Evolutionary conservation across 2,329 filamentous ascomycete genomes (phyloP), one percentile per base, ranked within the genome.

Genomic region (Beauveria scarabaeidicola): DNA sequence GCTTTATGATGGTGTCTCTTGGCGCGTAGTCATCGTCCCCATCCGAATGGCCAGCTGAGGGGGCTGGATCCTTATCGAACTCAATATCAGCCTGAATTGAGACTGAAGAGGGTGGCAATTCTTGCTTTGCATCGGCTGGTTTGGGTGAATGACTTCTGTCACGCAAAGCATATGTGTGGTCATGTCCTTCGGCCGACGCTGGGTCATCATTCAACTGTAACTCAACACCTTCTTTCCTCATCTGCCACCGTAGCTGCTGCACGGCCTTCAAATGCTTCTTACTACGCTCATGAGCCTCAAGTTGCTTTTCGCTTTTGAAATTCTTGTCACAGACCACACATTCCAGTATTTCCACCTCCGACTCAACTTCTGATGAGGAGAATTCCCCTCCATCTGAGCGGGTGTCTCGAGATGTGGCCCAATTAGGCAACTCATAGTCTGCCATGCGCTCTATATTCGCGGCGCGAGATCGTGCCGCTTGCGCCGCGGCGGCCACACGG

Each of bases 251-350:
- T 43, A 99, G 74, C 62, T 91, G 83, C 65, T 92, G 87, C 7
- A 97, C 81, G 2, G 91, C 88, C 70, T 96, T 97, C 62, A 87
- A 74, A 68, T 99, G 94, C 74, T 97, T 99, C 72, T 96, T 99
- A 78, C 93, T 97, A 75, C 88, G 91, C 75, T 97, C 92, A 68
- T 99, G 94, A 3, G 89, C 87, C 67, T 95, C 86, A 62, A 89
- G 91, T 69, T 97, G 93, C 64, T 91, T 91, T 69, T 96, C 89
- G 68, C 92, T 97, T 74, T 97, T 84, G 74, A 97, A 99, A 0
- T 75, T 81, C 64, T 89, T 90, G 64, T 85, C 82, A 72, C 94
- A 97, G 5, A 85, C 82, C 3, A 88, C 82, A 69, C 94, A 97
- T 66, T 86, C 86, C 57, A 90, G 82, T 32, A 84, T 75, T 64